Evolutionary conservation across 2,329 filamentous ascomycete genomes (phyloP), one percentile per base, ranked within the genome.

Genomic region (Monosporascus sp.): DNA sequence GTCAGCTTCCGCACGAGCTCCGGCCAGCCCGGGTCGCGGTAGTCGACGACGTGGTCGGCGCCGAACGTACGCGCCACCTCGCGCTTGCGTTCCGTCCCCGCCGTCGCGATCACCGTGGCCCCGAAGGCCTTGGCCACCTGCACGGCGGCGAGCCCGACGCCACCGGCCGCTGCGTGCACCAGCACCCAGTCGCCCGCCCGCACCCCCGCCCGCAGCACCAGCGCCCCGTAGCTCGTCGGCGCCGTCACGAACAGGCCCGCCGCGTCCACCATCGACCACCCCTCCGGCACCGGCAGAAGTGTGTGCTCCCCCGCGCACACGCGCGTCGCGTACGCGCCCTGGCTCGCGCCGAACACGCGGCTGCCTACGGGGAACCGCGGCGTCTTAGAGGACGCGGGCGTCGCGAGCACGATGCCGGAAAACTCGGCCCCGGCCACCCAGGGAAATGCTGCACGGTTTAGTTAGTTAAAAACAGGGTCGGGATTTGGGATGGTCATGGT

Each of bases 71-170:
- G 80, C 47, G 92, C 93, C 9, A 97, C 83, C 52, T 88, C 81
- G 8, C 91, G 79, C 73, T 97, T 97, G 50, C 86, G 83, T 61
- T 82, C 70, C 1, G 88, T 89, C 1, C 91, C 90, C 0, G 91
- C 93, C 0, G 93, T 97, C 5, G 93, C 93, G 56, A 97, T 86
- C n/a, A 97, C 93, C 3, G 81, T 94, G 9, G 93, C 93, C 6
- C 93, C 93, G 49, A 88, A 85, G 0, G 92, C 93, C 72, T 97
- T 97, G 27, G 93, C 93, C 55, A 97, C 85, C 70, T 97, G 93
- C 24, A 97, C 91, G 5, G 93, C 93, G 1, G 92, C 90, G 2
- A 97, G 75, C 0, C 93, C 93, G 11, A 97, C 93, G 17, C 93
- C 93, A 2, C 93, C 93, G 0, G 93, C 93, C 0, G 91, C 93